phyloP scores from a whole-genome alignment of 805 yeast genomes.

The Barnettozyma salicaria region DNA sequence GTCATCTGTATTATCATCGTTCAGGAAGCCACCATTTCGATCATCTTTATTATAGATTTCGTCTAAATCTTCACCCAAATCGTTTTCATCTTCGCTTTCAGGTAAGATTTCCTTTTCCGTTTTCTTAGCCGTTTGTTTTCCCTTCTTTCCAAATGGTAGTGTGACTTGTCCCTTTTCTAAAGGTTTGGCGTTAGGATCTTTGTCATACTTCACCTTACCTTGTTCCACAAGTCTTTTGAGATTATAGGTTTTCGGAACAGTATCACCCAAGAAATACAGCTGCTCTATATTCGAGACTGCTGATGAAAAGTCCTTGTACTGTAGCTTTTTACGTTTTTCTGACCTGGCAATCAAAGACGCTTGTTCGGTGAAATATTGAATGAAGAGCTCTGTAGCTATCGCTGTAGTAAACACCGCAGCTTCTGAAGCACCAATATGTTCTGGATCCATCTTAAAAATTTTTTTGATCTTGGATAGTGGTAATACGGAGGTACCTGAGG shows the following conservation, averaged over 20 bases:
- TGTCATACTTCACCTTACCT: slow-evolving; percentile 31
- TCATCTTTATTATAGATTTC: slow-evolving; percentile 7
- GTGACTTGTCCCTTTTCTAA: slow-evolving; percentile 39
- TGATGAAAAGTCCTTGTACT: slow-evolving; percentile 61
- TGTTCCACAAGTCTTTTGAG: slow-evolving; percentile 42
- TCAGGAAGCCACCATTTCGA: neutral
- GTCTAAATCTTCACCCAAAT: slow-evolving; percentile 17
- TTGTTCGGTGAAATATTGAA: slow-evolving; percentile 64
- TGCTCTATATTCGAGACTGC: slow-evolving; percentile 57
- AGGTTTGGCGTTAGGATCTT: slow-evolving; percentile 12
- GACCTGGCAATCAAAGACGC: slow-evolving; percentile 60
- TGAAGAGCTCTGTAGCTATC: slow-evolving; percentile 71
- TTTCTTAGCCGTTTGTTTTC: slow-evolving; percentile 5
- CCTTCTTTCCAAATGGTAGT: slow-evolving; percentile 26
- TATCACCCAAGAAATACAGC: slow-evolving; percentile 54
- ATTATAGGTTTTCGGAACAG: slow-evolving; percentile 59
- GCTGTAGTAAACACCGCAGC: slow-evolving; percentile 71
- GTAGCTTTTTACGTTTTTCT: slow-evolving; percentile 62
- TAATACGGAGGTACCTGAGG: slow-evolving; percentile 33
- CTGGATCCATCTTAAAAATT: slow-evolving; percentile 72
- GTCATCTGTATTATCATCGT: slow-evolving; percentile 10
- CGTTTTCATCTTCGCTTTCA: slow-evolving; percentile 22
- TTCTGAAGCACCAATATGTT: slow-evolving; percentile 58
- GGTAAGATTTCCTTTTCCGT: slow-evolving; percentile 21
- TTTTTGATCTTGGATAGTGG: slow-evolving; percentile 68